Evolutionary conservation across 2,329 filamentous ascomycete genomes (phyloP), one percentile per base, ranked within the genome.

Genomic region (Ustulina deusta): DNA sequence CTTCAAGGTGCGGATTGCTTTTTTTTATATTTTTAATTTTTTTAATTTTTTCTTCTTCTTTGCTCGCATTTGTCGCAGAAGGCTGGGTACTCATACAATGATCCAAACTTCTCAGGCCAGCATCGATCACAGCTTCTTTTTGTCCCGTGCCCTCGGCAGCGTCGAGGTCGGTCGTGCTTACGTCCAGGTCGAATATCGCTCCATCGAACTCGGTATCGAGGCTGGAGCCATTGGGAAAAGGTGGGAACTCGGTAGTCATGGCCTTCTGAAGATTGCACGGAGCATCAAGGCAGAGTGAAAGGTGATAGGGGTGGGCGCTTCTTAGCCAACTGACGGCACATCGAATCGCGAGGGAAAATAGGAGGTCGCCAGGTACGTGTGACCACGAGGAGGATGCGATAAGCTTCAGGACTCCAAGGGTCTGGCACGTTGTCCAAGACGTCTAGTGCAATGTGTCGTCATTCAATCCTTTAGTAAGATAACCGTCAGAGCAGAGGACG

Each of bases 31-130:
- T n/a, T n/a, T n/a, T n/a, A n/a, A n/a, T n/a, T n/a, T n/a, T n/a
- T n/a, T n/a, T n/a, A n/a, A n/a, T n/a, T n/a, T n/a, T n/a, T 38
- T 40, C 17, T 15, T 49, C 29, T 51, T 46, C 13, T 29, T 46
- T n/a, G 54, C 52, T 54, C 29, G 36, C 34, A 46, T 15, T 44
- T 20, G 40, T 57, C 48, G 42, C 29, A 22, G 48, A 51, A 61
- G 49, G 22, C 20, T 63, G 42, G 46, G 57, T 40, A 48, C 34
- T 66, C 66, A 71, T 84, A 90, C 92, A 94, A 79, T 94, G 92
- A 82, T 97, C 89, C 65, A 94, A 83, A 78, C 91, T 93, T 79
- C 88, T 89, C 78, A 97, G 83, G 57, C 94, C 94, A 61, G 94
- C 94, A 79, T 94, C 91, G 51, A 84, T 81, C 22, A 81, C 80